Evolutionary conservation across 805 yeast species (phyloP).

Genomic region (Wickerhamomyces hampshirensis): DNA sequence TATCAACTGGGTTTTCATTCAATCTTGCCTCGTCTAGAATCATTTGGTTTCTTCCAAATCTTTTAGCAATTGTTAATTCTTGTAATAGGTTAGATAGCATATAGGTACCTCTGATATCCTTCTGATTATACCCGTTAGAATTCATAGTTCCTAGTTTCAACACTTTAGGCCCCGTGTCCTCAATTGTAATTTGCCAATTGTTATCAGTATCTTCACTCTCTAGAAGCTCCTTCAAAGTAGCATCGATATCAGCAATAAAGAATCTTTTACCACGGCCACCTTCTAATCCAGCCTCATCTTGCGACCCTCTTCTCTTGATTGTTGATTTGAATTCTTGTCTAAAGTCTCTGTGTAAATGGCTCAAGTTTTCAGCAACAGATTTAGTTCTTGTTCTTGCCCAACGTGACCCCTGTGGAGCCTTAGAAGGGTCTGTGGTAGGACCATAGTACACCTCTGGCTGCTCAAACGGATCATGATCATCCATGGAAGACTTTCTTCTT

Average conservation of each 20-base stretch:
- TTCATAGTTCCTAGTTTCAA: constrained; percentile 75
- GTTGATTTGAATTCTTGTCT: constrained; percentile 21
- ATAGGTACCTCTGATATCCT: constrained; percentile 80
- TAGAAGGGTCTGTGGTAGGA: constrained; percentile 51
- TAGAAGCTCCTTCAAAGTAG: constrained; percentile 63
- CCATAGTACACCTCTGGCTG: constrained; percentile 70
- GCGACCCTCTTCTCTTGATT: constrained; percentile 47
- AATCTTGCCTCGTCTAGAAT: constrained; percentile 77
- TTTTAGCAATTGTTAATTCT: constrained; percentile 81
- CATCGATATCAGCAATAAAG: constrained; percentile 69
- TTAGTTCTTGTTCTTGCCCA: constrained; percentile 54
- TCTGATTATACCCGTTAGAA: constrained; percentile 72
- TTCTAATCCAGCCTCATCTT: constrained; percentile 40
- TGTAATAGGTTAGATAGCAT: constrained; percentile 83
- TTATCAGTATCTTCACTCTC: constrained; percentile 80
- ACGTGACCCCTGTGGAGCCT: constrained; percentile 33
- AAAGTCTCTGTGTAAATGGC: constrained; percentile 15
- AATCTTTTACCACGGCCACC: constrained; percentile 40
- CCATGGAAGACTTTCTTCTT: constrained; percentile 23
- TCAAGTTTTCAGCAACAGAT: constrained; percentile 36
- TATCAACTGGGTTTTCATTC: constrained; percentile 80
- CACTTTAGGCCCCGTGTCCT: constrained; percentile 82
- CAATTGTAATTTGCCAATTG: constrained; percentile 80
- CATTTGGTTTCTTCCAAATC: constrained; percentile 73
- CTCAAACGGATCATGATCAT: constrained; percentile 51